Evolutionary conservation across 2,329 filamentous ascomycete species (phyloP).

Genomic region (Aspergillus piperis): DNA sequence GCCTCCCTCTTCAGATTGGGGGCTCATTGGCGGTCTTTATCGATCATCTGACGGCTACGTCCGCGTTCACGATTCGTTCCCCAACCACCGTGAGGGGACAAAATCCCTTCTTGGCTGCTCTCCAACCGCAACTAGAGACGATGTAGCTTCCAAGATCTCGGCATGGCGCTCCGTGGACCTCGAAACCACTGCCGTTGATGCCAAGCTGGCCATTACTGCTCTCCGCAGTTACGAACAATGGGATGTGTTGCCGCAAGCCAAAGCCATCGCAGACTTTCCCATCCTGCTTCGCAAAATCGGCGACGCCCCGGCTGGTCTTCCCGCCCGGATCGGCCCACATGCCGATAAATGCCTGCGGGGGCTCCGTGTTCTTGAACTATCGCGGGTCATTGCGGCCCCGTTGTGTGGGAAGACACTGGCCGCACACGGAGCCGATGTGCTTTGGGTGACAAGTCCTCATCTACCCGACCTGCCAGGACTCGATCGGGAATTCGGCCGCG

Average conservation of each 20-base stretch:
- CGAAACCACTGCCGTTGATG: constrained; percentile 47
- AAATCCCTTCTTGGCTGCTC: constrained; percentile 48
- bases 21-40: constrained; percentile 55
- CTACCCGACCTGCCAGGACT: constrained; percentile 38
- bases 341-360: constrained; percentile 41
- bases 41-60: constrained; percentile 55
- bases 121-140: constrained; percentile 35
- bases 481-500: constrained; percentile 40
- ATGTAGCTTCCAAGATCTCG: constrained; percentile 42
- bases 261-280: constrained; percentile 49
- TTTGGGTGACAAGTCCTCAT: constrained; percentile 42
- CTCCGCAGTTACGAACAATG: constrained; percentile 55
- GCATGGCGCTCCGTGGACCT: constrained; percentile 51
- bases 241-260: constrained; percentile 53
- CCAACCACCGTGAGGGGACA: constrained; percentile 51
- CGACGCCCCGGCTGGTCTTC: constrained; percentile 12
- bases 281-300: constrained; percentile 46
- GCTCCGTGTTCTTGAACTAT: constrained; percentile 43
- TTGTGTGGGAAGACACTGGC: constrained; percentile 41
- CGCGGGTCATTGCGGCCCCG: constrained; percentile 43
- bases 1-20: constrained; percentile 39
- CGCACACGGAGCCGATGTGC: constrained; percentile 44
- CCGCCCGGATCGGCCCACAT: constrained; percentile 15
- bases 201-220: constrained; percentile 51
- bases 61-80: constrained; percentile 58